Evolutionary conservation across 768 basidiomycete genomes (phyloP), one percentile per base, ranked within the genome.

Genomic region (Candolleomyces aberdarensis): DNA sequence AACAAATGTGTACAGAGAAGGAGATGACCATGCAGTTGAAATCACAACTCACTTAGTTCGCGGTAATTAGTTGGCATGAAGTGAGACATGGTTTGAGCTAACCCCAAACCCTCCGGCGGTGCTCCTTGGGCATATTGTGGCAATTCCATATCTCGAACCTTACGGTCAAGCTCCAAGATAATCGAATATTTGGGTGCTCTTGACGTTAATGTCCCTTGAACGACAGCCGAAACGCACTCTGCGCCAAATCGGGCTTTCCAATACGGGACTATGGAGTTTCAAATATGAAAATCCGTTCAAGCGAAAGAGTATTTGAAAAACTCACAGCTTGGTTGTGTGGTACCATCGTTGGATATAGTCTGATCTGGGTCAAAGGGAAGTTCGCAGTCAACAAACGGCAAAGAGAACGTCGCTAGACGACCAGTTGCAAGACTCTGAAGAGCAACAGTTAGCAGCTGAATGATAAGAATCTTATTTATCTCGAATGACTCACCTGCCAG

Each of bases 21-120:
- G 36, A 11, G 36, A 36, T 36, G 36, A 36, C 8, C 36, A 36
- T 26, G 20, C 49, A n/a, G 19, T 40, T 14, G 22, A 39, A 3
- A 51, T 36, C 11, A 36, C 36, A 57, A 71, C 86, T 66, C 65
- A 90, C 89, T 85, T 40, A 87, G 75, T 65, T 88, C 83, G 0
- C 86, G 81, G 69, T 91, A 91, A 67, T 91, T 90, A 39, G 72
- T 77, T 1, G 89, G 86, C 89, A 91, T 91, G 66, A 83, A 89
- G 70, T 86, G 82, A 40, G 81, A 83, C 89, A 91, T 91, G 7
- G 85, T 84, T 68, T 85, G 75, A 9, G 80, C 75, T 11, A 91
- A 74, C 3, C 83, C 83, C 1, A 74, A 74, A 8, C 82, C 81
- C 62, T 79, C 69, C 1, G 82, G 80, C 0, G 81, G 76, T 0